These are phyloP conservation scores for Solanum acaule DNA, from an alignment of 257 asterid genomes.

Conservation along the genomic window DNA sequence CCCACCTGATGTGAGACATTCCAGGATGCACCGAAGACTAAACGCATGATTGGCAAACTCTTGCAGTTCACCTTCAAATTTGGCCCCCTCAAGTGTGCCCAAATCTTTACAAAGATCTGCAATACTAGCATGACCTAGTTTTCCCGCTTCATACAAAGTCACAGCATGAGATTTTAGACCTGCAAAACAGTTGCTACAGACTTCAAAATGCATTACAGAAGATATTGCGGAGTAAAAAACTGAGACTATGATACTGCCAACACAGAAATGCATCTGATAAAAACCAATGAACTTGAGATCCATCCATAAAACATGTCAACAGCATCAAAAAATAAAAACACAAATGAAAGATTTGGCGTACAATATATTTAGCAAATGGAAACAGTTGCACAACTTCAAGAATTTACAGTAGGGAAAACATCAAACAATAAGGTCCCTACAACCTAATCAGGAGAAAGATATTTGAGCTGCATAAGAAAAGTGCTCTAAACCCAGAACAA, in stretches of 20 bases:
- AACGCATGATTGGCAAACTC: constrained; percentile 99
- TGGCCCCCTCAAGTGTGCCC: constrained; percentile 80
- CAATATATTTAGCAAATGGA: neutral
- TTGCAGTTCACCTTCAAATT: constrained; percentile 97
- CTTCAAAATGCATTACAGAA: neutral
- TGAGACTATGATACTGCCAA: neutral
- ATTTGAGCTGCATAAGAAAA: neutral
- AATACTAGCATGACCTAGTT: constrained; percentile 84
- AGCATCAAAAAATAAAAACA: neutral
- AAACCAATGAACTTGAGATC: neutral
- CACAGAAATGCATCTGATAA: neutral
- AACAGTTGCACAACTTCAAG: neutral
- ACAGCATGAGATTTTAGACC: constrained; percentile 98
- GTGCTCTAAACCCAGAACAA: neutral
- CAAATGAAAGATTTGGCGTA: neutral
- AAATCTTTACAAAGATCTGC: constrained; percentile 92
- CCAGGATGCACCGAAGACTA: constrained; percentile 88
- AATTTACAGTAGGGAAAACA: neutral
- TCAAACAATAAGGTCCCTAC: neutral
- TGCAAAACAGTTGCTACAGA: constrained; percentile 12
- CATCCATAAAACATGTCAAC: neutral
- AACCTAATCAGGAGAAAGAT: neutral
- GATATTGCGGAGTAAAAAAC: neutral
- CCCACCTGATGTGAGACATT: constrained; percentile 94
- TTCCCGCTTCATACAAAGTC: constrained; percentile 97